Percentiles rank a stretch among this genome's conserved stretches.
Conservation (phyloP, 371 early-diverging fungal species). For the Mucor saturninus region DNA sequence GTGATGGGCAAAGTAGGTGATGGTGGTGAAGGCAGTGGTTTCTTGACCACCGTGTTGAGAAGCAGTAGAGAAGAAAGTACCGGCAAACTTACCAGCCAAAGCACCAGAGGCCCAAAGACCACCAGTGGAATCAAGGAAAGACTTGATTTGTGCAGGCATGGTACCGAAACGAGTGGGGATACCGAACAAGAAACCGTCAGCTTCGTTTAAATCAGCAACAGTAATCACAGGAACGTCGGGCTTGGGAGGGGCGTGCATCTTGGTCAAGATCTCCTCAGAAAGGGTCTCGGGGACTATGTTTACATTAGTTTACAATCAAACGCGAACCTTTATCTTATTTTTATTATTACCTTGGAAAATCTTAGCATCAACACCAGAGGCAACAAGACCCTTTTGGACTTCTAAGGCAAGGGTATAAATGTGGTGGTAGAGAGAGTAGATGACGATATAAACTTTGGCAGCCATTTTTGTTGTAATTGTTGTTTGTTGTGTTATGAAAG, state of each 20-base stretch:
- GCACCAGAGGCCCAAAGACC: conserved; percentile 72
- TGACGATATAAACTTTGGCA: conserved; percentile 49
- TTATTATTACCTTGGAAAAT: conserved; percentile 52
- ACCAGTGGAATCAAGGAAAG: conserved; percentile 75
- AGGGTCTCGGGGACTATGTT: conserved; percentile 66
- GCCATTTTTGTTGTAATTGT: conserved; percentile 28
- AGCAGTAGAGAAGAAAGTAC: conserved; percentile 76
- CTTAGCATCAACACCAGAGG: conserved; percentile 61
- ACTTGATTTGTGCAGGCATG: conserved; percentile 79
- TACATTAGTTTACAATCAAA: too few relatives aligned
- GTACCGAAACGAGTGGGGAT: conserved; percentile 77
- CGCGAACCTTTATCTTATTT: too few relatives aligned
- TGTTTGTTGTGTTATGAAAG: neutral
- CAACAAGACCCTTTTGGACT: conserved; percentile 65
- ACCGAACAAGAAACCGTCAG: conserved; percentile 85
- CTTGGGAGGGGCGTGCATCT: conserved; percentile 74
- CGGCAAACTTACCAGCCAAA: conserved; percentile 73
- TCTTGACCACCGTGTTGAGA: conserved; percentile 84
- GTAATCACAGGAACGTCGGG: conserved; percentile 67
- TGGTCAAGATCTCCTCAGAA: conserved; percentile 64
- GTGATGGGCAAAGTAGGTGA: conserved; percentile 81
- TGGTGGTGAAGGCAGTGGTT: conserved; percentile 70
- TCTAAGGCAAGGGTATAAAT: conserved; percentile 59
- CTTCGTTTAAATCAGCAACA: conserved; percentile 61
- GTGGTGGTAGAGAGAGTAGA: conserved; percentile 64